Conservation (phyloP, 495 filamentous ascomycete species). For the Aspergillus heteromorphus region DNA sequence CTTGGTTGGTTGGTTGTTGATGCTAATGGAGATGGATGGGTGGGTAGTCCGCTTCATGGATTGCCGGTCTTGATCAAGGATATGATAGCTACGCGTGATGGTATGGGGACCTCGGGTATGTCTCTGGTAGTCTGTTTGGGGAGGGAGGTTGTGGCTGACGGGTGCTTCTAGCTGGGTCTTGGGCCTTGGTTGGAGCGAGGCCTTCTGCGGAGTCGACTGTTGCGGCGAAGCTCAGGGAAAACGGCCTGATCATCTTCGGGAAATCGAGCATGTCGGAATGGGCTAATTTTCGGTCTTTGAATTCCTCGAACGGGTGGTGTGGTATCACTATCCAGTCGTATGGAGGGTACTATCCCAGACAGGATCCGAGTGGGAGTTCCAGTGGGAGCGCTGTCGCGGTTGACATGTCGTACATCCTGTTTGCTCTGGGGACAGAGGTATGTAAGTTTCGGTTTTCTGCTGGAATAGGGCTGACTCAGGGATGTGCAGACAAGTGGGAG, state of each 20-base stretch:
- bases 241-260: conserved; percentile 49
- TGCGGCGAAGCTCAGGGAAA: conserved; percentile 42
- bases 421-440: conserved; percentile 46
- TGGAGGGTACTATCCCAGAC: conserved; percentile 44
- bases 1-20: background rate
- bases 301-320: conserved; percentile 51
- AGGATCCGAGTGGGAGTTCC: conserved; percentile 51
- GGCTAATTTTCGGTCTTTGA: conserved; percentile 46
- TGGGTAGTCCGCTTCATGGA: conserved; percentile 52
- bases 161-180: conserved; percentile 47
- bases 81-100: conserved; percentile 59
- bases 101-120: conserved; percentile 54
- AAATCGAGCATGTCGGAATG: conserved; percentile 53
- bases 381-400: conserved; percentile 48
- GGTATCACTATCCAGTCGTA: conserved; percentile 47
- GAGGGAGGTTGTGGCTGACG: conserved; percentile 8
- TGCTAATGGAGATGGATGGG: background rate
- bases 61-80: conserved; percentile 66
- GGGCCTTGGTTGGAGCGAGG: conserved; percentile 46
- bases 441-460: conserved; percentile 6
- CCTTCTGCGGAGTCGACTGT: conserved; percentile 42
- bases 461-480: conserved; percentile 1
- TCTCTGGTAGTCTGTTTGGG: conserved; percentile 14
- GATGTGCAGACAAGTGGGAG: conserved; percentile 41
- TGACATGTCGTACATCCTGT: conserved; percentile 45